Evolutionary conservation across 2,329 filamentous ascomycete species (phyloP).

Genomic region (Sporothrix protearum): DNA sequence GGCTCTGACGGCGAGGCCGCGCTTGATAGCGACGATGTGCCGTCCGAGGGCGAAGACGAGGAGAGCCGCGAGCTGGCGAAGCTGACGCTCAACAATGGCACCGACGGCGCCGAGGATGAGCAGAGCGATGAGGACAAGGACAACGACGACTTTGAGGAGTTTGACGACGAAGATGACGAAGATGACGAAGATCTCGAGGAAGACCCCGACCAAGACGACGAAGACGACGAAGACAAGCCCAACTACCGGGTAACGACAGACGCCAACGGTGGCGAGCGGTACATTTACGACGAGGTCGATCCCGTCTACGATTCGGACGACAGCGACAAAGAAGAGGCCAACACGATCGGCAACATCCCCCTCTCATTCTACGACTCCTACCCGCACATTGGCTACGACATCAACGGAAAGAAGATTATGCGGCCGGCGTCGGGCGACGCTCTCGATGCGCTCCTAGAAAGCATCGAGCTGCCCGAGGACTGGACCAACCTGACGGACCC

Average conservation of each 20-base stretch:
- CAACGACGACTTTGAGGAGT: constrained; percentile 39
- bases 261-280: constrained; percentile 85
- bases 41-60: constrained; percentile 42
- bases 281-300: constrained; percentile 90
- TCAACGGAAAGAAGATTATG: constrained; percentile 98
- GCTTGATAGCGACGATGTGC: constrained; percentile 39
- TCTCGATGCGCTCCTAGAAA: constrained; percentile 87
- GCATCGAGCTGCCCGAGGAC: constrained; percentile 93
- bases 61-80: constrained; percentile 40
- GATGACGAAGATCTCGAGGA: not conserved
- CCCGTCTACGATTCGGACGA: constrained; percentile 96
- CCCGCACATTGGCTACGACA: constrained; percentile 97
- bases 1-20: constrained; percentile 51
- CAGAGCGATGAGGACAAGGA: constrained; percentile 52
- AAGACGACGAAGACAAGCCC: constrained; percentile 41
- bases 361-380: constrained; percentile 95
- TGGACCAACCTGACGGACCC: constrained; percentile 97
- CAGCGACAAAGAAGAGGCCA: constrained; percentile 69
- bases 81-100: constrained; percentile 35
- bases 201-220: constrained; percentile 32
- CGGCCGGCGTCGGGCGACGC: constrained; percentile 91
- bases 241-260: constrained; percentile 64
- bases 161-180: constrained; percentile 34
- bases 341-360: constrained; percentile 94
- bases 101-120: constrained; percentile 35